Evolutionary conservation across 163 green algal species (phyloP).

Genomic region (Prototheca wickerhamii): DNA sequence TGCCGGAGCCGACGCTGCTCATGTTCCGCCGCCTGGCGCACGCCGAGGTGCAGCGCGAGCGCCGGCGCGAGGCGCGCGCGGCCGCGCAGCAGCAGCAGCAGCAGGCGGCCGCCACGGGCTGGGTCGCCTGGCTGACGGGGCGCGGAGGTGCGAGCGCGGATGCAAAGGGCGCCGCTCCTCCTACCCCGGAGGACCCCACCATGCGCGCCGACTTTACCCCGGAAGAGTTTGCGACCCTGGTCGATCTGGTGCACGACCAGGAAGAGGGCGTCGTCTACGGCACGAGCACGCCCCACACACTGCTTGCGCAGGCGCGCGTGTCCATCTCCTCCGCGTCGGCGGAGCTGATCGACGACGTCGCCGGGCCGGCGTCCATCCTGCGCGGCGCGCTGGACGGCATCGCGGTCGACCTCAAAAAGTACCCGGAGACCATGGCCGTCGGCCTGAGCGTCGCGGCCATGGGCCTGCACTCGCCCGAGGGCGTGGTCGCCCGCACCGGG

Average conservation of each 20-base stretch:
- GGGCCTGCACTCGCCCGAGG: constrained; percentile 50
- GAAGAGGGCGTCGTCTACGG: constrained; percentile 34
- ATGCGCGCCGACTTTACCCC: constrained; percentile 26
- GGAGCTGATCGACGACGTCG: constrained; percentile 28
- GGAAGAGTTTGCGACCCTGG: constrained; percentile 56
- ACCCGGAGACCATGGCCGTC: constrained; percentile 33
- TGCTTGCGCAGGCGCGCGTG: constrained; percentile 42
- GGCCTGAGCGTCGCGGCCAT: constrained; percentile 46
- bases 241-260: constrained; percentile 61
- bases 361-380: neutral
- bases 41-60: constrained; percentile 32
- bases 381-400: constrained; percentile 20
- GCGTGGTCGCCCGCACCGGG: constrained; percentile 55
- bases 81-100: constrained; percentile 25
- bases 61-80: constrained; percentile 18
- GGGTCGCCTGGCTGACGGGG: constrained; percentile 42
- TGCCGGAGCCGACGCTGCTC: constrained; percentile 60
- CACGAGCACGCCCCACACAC: constrained; percentile 45
- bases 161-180: neutral
- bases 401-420: constrained; percentile 20
- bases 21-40: constrained; percentile 55
- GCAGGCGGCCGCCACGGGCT: constrained; percentile 18
- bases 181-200: neutral
- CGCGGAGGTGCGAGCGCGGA: neutral
- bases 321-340: constrained; percentile 35